phyloP scores from a whole-genome alignment of 495 filamentous ascomycete genomes.

The Pseudevernia furfuracea region DNA sequence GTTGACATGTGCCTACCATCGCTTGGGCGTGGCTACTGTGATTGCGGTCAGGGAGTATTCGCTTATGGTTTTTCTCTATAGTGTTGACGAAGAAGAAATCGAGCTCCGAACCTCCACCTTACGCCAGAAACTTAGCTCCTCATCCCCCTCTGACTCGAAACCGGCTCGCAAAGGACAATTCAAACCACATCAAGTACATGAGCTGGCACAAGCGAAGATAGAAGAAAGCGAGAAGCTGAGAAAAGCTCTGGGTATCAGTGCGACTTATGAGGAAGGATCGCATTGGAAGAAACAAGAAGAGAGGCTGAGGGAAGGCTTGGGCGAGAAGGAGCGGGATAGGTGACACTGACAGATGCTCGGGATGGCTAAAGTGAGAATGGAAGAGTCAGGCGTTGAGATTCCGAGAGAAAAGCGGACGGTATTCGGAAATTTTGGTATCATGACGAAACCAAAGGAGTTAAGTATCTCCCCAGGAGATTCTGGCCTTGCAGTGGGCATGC shows the following conservation, averaged over 20 bases:
- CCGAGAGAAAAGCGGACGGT: not conserved
- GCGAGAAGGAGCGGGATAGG: constrained; percentile 34
- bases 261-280: constrained; percentile 79
- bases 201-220: constrained; percentile 91
- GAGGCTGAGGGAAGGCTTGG: constrained; percentile 51
- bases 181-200: constrained; percentile 92
- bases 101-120: constrained; percentile 57
- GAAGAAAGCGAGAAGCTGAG: constrained; percentile 86
- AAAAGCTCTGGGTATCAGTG: constrained; percentile 79
- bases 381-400: not conserved
- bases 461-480: not conserved
- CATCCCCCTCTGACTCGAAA: constrained; percentile 30
- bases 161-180: constrained; percentile 41
- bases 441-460: not conserved
- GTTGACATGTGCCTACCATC: not conserved
- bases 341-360: not conserved
- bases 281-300: constrained; percentile 70
- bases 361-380: not conserved
- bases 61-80: constrained; percentile 23
- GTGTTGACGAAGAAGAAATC: constrained; percentile 73
- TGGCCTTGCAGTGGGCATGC: not conserved
- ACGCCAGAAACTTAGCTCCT: constrained; percentile 53
- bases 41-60: not conserved
- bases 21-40: not conserved
- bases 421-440: not conserved